Base-by-base conservation (phyloP, 768 basidiomycete genomes). In the Mycena alexandri region DNA sequence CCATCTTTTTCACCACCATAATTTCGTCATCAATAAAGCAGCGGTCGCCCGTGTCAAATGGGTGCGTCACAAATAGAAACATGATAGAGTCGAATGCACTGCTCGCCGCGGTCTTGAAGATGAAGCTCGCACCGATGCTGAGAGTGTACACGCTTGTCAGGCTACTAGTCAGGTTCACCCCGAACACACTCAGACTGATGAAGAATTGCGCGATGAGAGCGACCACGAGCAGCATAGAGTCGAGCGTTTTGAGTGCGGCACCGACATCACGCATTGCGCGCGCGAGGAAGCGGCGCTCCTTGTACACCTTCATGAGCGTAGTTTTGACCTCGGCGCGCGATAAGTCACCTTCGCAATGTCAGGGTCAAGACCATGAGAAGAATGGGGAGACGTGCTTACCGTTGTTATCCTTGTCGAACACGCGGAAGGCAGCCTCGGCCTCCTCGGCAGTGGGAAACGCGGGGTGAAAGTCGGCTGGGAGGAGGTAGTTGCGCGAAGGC, bases 21-120 rank as follows among this genome's bases (percentile, higher is more conserved):
- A 90, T 88, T 65, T 93, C 91, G 22, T 85, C 88, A 68, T 90
- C 90, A 68, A 94, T 88, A 73, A 93, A 89, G 71, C 89, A 89
- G n/a, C 93, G 86, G 78, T 94, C 93, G 13, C 93, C 93, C 81
- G 91, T 70, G 68, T 93, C 92, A 48, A 64, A 68, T 16, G 70
- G 66, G 33, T 94, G 93, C 3, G 92, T 90, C 44, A 93, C 92
- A 74, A 93, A 93, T 69, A 93, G 76, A 75, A 94, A 92, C 85
- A 93, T 90, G 73, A 93, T 90, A 29, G 92, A 85, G 77, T 93
- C 92, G 73, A 94, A 94, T 19, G 89, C 89, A 60, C 79, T 84
- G 67, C 89, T 88, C 22, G 92, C 90, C 6, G 92, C 78, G 69
- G 83, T 86, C 80, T 92, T 93, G 84, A 94, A 94, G 70, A 94